These are phyloP conservation scores for Pulveroboletus sp. DNA, from an alignment of 768 basidiomycete genomes.

Conservation along the genomic window DNA sequence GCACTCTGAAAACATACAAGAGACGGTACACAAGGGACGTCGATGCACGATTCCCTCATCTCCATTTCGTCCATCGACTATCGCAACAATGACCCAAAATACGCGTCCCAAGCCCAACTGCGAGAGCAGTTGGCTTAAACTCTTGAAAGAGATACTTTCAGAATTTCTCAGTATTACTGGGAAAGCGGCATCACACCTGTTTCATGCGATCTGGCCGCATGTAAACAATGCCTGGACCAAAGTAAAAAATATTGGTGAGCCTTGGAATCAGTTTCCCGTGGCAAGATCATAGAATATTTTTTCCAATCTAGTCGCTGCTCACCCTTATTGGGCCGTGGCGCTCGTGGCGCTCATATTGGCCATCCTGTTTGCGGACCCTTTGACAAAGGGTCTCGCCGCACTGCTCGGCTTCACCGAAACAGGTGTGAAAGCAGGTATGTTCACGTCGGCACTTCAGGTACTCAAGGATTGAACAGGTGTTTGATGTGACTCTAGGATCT, in stretches of 20 bases:
- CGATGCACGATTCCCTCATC: not conserved
- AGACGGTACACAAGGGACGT: not conserved
- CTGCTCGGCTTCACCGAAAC: not conserved
- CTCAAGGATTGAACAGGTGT: not conserved
- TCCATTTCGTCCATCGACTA: not conserved
- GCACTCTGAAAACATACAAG: not conserved
- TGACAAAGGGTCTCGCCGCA: accelerated
- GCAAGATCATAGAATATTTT: not conserved
- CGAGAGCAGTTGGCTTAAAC: not conserved
- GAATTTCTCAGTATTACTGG: accelerated
- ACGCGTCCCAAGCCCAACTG: not conserved
- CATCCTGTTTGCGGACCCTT: not conserved
- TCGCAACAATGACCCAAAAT: not conserved
- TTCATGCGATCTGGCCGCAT: accelerated
- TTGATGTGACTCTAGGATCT: conserved; percentile 2
- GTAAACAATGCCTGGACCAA: not conserved
- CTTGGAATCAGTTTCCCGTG: not conserved
- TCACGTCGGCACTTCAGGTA: not conserved
- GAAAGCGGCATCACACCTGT: not conserved
- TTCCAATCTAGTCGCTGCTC: not conserved
- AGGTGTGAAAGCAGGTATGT: conserved; percentile 8
- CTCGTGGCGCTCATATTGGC: not conserved
- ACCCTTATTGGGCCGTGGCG: not conserved
- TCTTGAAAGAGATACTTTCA: not conserved
- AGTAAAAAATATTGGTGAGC: not conserved